Percentiles rank a stretch among this genome's conserved stretches.
phyloP scores from a whole-genome alignment of 2,329 filamentous ascomycete species.

The Periconia sp. region DNA sequence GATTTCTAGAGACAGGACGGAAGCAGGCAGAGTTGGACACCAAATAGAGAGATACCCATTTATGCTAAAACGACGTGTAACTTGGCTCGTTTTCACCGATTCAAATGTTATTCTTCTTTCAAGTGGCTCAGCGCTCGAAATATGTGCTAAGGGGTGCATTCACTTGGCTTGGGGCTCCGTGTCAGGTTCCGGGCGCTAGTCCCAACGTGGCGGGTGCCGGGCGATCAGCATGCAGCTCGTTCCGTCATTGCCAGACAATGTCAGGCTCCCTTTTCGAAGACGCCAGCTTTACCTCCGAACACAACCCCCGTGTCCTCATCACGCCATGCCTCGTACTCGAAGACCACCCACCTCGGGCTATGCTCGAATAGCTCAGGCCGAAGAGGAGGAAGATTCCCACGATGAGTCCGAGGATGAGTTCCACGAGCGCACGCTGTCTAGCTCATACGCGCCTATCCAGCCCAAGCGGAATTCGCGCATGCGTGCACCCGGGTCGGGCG shows the following conservation, averaged over 20 bases:
- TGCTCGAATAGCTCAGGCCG: conserved; percentile 59
- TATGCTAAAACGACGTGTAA: background rate
- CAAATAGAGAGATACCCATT: background rate
- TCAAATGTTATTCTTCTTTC: too few species aligned
- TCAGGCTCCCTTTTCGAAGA: conserved; percentile 15
- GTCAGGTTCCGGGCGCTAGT: conserved; percentile 1
- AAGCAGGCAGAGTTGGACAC: background rate
- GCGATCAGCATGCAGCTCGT: background rate
- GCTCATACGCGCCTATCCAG: conserved; percentile 56
- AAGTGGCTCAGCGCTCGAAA: too few species aligned
- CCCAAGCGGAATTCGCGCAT: conserved; percentile 51
- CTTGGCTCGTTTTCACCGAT: too few species aligned
- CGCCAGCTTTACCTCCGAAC: conserved; percentile 14
- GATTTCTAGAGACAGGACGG: conserved; percentile 44
- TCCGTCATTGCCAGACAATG: conserved; percentile 29
- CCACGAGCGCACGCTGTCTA: conserved; percentile 45
- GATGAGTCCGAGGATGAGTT: conserved; percentile 50
- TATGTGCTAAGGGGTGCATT: too few species aligned
- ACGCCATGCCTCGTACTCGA: conserved; percentile 40
- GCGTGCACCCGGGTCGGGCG: conserved; percentile 45
- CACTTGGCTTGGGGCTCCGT: too few species aligned
- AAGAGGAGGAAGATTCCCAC: conserved; percentile 53
- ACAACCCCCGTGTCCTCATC: conserved; percentile 5
- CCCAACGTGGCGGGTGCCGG: background rate
- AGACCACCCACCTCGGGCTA: conserved; percentile 57